A percentile compares a stretch with the other conserved stretches of the same genome.
Conservation (phyloP, 1,139 yeast genomes). For the Taphrina wiesneri region DNA sequence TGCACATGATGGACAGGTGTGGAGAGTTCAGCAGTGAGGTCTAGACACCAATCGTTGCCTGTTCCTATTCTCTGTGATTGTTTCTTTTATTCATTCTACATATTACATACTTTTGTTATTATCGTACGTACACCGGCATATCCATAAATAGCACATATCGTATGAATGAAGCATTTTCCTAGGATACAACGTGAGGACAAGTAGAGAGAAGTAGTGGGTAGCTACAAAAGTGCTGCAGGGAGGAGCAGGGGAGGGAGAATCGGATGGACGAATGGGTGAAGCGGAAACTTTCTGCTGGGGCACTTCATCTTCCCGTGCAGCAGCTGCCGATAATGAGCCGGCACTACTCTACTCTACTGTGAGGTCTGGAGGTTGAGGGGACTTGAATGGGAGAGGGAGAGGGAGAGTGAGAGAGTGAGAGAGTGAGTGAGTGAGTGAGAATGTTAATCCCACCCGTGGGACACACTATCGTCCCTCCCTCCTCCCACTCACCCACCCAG, state of each 20-base stretch:
- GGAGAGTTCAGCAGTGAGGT: not conserved
- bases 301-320: not conserved
- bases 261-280: not conserved
- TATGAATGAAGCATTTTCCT: no score
- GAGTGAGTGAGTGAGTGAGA: no score
- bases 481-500: not conserved
- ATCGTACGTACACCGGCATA: no score
- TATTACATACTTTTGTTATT: not conserved
- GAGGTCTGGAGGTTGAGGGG: not conserved
- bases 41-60: not conserved
- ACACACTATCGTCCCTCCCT: not conserved
- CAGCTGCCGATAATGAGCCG: not conserved
- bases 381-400: no score
- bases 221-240: not conserved
- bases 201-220: not conserved
- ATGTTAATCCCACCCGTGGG: slow-evolving; percentile 10
- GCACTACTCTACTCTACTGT: no score
- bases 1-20: not conserved
- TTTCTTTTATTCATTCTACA: not conserved
- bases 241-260: not conserved
- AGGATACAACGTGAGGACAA: no score
- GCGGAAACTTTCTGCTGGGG: not conserved
- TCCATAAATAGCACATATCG: no score
- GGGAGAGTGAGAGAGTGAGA: no score
- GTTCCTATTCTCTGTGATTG: no score